Evolutionary conservation across 2,329 filamentous ascomycete species (phyloP).

Genomic region (Calonectria fujianensis): DNA sequence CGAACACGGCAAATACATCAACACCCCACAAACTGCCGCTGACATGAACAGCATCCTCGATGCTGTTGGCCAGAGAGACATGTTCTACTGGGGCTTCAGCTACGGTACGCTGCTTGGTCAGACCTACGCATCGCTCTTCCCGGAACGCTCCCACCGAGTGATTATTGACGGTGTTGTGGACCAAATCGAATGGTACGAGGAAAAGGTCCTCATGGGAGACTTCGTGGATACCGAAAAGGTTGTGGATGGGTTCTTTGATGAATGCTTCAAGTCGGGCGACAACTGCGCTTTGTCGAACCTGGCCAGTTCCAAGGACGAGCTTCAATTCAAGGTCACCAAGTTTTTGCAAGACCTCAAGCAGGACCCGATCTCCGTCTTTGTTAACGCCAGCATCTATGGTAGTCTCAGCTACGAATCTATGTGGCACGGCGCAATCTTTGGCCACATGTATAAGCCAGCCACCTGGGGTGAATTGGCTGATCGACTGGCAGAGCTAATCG

Average conservation of each 20-base stretch:
- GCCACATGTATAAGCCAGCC: constrained; percentile 61
- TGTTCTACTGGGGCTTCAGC: constrained; percentile 65
- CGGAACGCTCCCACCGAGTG: constrained; percentile 58
- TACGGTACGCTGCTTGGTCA: constrained; percentile 65
- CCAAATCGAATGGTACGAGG: constrained; percentile 59
- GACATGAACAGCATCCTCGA: constrained; percentile 72
- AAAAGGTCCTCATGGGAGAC: constrained; percentile 53
- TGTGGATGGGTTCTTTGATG: constrained; percentile 58
- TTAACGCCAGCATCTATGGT: constrained; percentile 64
- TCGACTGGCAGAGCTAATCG: constrained; percentile 59
- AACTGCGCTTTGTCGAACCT: constrained; percentile 64
- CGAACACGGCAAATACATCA: constrained; percentile 66
- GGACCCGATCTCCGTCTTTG: constrained; percentile 64
- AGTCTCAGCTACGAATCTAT: constrained; percentile 61
- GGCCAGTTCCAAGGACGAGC: constrained; percentile 59
- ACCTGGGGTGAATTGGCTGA: constrained; percentile 61
- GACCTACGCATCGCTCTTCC: constrained; percentile 64
- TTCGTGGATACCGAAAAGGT: constrained; percentile 57
- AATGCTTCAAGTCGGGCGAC: constrained; percentile 65
- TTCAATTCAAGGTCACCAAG: constrained; percentile 58
- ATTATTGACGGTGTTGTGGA: constrained; percentile 62
- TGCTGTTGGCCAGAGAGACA: constrained; percentile 57
- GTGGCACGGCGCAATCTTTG: constrained; percentile 62
- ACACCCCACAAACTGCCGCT: constrained; percentile 70
- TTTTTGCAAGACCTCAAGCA: constrained; percentile 59